phyloP scores from a whole-genome alignment of 2,329 filamentous ascomycete genomes.

The Fusarium sp. region DNA sequence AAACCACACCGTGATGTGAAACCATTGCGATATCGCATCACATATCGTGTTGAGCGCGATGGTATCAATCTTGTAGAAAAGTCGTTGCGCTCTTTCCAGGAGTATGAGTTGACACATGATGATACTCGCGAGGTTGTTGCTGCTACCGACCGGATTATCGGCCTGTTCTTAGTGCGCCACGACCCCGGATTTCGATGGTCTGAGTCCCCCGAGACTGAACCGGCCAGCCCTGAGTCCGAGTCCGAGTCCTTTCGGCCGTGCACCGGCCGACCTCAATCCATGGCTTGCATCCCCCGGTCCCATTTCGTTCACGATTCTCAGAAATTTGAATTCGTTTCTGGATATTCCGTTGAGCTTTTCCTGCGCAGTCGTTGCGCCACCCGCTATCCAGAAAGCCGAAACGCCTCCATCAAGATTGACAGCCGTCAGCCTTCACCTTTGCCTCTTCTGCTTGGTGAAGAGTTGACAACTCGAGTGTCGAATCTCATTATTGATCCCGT shows the following conservation, averaged over 20 bases:
- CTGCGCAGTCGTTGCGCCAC: slow-evolving; percentile 57
- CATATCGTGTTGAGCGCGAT: slow-evolving; percentile 58
- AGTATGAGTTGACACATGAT: slow-evolving; percentile 57
- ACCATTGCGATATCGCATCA: slow-evolving; percentile 61
- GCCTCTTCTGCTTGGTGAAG: slow-evolving; percentile 59
- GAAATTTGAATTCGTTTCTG: slow-evolving; percentile 53
- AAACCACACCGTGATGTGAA: slow-evolving; percentile 54
- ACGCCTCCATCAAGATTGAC: slow-evolving; percentile 54
- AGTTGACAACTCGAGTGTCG: slow-evolving; percentile 59
- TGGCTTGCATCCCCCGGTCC: slow-evolving; percentile 58
- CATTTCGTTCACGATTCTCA: slow-evolving; percentile 55
- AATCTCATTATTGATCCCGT: slow-evolving; percentile 57
- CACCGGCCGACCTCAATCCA: slow-evolving; percentile 57
- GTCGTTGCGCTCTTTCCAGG: slow-evolving; percentile 63
- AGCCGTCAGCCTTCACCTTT: slow-evolving; percentile 63
- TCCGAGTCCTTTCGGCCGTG: slow-evolving; percentile 56
- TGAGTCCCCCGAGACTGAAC: slow-evolving; percentile 55
- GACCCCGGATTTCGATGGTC: slow-evolving; percentile 64
- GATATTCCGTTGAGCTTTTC: slow-evolving; percentile 61
- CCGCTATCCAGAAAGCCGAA: slow-evolving; percentile 53
- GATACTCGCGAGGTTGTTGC: slow-evolving; percentile 60
- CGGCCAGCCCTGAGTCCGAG: slow-evolving; percentile 50
- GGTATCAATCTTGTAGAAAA: slow-evolving; percentile 58
- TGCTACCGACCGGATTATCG: slow-evolving; percentile 63
- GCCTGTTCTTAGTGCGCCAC: slow-evolving; percentile 62